Conservation (phyloP, 306 rosid genomes). For the Prosopis cineraria region DNA sequence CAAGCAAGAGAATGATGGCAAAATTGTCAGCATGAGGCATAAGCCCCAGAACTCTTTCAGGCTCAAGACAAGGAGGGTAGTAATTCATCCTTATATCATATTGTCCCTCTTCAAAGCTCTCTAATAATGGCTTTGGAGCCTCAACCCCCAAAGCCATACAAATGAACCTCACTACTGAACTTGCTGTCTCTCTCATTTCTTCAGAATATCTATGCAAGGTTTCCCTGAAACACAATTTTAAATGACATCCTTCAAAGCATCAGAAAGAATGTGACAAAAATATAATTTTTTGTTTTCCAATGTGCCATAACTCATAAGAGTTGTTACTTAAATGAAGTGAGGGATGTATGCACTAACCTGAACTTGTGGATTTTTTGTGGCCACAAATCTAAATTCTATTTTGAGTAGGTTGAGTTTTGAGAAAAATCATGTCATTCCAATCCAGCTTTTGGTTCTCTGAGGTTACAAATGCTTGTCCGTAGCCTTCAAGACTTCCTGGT, state of each 20-base stretch:
- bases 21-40: slow-evolving; percentile 51
- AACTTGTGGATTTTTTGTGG: slow-evolving; percentile 56
- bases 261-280: slow-evolving; percentile 1
- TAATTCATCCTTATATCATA: slow-evolving; percentile 49
- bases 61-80: slow-evolving; percentile 56
- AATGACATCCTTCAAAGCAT: slow-evolving; percentile 13
- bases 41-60: slow-evolving; percentile 52
- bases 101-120: slow-evolving; percentile 44
- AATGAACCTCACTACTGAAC: slow-evolving; percentile 48
- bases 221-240: slow-evolving; percentile 39
- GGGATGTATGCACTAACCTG: slow-evolving; percentile 41
- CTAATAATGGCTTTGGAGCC: slow-evolving; percentile 37
- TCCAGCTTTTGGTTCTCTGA: slow-evolving; percentile 45
- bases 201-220: slow-evolving; percentile 48
- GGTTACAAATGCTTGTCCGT: slow-evolving; percentile 58
- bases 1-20: slow-evolving; percentile 51
- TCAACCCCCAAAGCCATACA: slow-evolving; percentile 41
- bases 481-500: slow-evolving; percentile 53
- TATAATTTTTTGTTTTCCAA: no score
- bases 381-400: slow-evolving; percentile 48
- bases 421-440: slow-evolving; percentile 63
- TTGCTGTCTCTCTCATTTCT: slow-evolving; percentile 37
- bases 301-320: no score
- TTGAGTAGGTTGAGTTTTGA: slow-evolving; percentile 42
- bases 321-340: background rate